These are phyloP conservation scores for Glarea lozoyensis DNA, from an alignment of 495 filamentous ascomycete genomes.

Conservation along the genomic window DNA sequence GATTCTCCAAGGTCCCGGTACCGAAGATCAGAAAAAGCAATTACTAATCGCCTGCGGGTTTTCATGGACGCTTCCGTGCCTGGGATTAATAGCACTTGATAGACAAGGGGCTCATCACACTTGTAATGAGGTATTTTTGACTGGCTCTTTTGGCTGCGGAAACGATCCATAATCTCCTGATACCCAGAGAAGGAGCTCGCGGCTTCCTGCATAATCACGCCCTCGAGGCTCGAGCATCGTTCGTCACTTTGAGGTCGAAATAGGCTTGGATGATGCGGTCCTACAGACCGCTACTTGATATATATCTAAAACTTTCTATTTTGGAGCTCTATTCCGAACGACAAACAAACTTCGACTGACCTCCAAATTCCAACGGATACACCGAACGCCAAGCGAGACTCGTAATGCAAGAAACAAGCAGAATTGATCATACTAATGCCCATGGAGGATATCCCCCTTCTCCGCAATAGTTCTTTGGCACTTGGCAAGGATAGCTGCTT, in stretches of 20 bases:
- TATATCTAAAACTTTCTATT: background rate
- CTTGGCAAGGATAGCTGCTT: conserved; percentile 78
- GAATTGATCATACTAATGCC: conserved; percentile 17
- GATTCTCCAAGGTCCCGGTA: no score
- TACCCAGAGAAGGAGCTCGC: no score
- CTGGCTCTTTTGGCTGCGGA: no score
- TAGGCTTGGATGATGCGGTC: background rate
- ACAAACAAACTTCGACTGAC: background rate
- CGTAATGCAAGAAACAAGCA: background rate
- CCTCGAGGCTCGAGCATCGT: no score
- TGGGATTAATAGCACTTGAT: no score
- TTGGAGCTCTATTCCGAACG: background rate
- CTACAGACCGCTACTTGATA: background rate
- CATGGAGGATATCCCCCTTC: conserved; percentile 29
- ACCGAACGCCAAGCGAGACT: background rate
- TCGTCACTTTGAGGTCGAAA: background rate
- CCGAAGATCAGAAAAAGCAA: no score
- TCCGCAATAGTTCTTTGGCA: conserved; percentile 58
- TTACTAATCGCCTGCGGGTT: no score
- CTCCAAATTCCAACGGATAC: background rate
- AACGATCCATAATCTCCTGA: no score
- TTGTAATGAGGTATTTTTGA: background rate
- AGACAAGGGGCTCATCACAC: no score
- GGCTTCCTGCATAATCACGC: no score
- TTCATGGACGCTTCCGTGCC: no score